Evolutionary conservation across 345 rosid genomes (phyloP).

Genomic region (Aethionema arabicum): DNA sequence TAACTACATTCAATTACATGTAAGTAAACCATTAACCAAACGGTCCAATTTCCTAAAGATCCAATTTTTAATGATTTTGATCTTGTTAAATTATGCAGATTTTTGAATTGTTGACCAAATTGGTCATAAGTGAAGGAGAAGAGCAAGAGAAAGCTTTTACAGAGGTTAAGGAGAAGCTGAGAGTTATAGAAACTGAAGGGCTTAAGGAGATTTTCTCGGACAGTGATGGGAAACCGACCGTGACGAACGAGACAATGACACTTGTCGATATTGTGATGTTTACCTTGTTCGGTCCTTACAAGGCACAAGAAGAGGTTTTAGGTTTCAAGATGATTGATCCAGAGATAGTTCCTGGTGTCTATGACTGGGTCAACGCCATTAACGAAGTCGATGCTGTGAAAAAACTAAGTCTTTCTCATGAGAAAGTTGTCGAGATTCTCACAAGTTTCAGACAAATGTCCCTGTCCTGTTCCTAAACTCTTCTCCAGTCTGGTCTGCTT

Average conservation of each 20-base stretch:
- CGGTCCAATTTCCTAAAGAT: neutral
- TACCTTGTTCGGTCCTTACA: conserved; percentile 36
- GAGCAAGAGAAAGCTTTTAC: conserved; percentile 39
- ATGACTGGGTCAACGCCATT: conserved; percentile 40
- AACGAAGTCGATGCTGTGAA: conserved; percentile 34
- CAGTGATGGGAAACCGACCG: conserved; percentile 23
- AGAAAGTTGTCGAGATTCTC: conserved; percentile 32
- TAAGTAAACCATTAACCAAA: neutral
- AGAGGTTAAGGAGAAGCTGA: conserved; percentile 42
- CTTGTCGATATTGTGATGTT: conserved; percentile 38
- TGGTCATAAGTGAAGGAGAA: conserved; percentile 39
- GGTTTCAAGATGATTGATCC: conserved; percentile 38
- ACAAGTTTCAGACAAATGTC: conserved; percentile 25
- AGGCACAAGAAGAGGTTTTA: conserved; percentile 40
- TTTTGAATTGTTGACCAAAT: conserved; percentile 17
- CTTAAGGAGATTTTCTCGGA: conserved; percentile 35
- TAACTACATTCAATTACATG: conserved; percentile 26
- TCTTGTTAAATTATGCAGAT: conserved; percentile 29
- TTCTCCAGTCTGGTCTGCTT: neutral
- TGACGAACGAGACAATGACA: conserved; percentile 32
- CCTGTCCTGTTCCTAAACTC: conserved; percentile 9
- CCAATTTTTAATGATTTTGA: too few relatives aligned
- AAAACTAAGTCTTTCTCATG: conserved; percentile 36
- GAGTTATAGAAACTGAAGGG: conserved; percentile 43
- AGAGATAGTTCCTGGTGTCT: conserved; percentile 38